Conservation (phyloP, 805 yeast genomes). For the Starmerella geochares region DNA sequence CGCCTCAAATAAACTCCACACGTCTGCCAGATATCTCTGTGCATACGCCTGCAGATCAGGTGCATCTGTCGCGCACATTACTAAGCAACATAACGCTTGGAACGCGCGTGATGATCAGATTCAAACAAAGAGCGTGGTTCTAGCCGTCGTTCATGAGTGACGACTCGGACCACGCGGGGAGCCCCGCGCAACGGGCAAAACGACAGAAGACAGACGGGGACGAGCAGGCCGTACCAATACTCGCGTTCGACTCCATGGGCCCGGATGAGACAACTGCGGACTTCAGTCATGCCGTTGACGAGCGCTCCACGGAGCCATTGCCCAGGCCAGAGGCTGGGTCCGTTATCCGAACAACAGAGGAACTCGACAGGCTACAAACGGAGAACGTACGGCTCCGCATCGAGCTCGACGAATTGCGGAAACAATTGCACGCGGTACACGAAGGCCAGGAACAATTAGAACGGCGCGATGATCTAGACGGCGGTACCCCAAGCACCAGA, state of each 20-base stretch:
- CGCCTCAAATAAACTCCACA: no score
- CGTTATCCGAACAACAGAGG: background rate
- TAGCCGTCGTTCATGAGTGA: conserved; percentile 4
- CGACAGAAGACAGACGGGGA: background rate
- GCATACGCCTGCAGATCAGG: conserved; percentile 5
- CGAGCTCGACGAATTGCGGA: conserved; percentile 3
- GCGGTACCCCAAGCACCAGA: no score
- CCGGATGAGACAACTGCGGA: conserved; percentile 1
- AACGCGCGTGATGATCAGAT: conserved; percentile 5
- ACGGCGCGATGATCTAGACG: background rate
- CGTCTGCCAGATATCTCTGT: background rate
- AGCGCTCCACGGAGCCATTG: background rate
- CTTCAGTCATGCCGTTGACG: background rate
- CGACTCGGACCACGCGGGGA: conserved; percentile 6
- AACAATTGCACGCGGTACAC: background rate
- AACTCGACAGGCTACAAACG: background rate
- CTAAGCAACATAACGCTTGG: background rate
- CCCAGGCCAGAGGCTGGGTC: background rate
- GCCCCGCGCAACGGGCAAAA: conserved; percentile 2
- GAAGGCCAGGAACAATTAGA: background rate
- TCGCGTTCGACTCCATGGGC: conserved; percentile 5
- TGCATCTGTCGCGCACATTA: background rate
- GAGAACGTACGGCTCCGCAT: conserved; percentile 1
- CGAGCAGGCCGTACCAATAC: background rate
- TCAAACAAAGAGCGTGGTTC: conserved; percentile 8